Percentiles rank a stretch among this genome's conserved stretches.
Conservation (phyloP, 495 filamentous ascomycete genomes). For the Penicillium cataractarum region DNA sequence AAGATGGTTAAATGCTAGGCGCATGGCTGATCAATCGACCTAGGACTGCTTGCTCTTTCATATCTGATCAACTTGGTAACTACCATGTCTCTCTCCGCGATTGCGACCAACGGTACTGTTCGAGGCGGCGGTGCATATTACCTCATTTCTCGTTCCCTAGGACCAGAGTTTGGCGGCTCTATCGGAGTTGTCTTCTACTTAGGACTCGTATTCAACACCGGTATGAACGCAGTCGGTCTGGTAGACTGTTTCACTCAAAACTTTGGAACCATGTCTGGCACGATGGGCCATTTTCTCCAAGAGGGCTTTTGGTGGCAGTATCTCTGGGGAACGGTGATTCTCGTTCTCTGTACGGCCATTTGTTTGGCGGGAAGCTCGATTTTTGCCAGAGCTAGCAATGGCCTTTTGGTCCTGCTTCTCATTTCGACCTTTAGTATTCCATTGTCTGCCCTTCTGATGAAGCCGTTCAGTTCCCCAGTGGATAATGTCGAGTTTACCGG, state of each 20-base stretch:
- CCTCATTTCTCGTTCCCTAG: constrained; percentile 82
- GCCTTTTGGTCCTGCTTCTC: constrained; percentile 72
- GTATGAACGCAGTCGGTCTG: constrained; percentile 86
- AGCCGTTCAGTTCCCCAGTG: constrained; percentile 64
- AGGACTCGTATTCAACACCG: constrained; percentile 82
- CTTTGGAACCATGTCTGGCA: constrained; percentile 63
- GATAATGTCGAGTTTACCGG: constrained; percentile 78
- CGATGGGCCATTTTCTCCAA: constrained; percentile 62
- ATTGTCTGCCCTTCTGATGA: constrained; percentile 66
- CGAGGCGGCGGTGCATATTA: constrained; percentile 89
- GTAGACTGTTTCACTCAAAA: constrained; percentile 82
- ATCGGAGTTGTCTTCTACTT: constrained; percentile 91
- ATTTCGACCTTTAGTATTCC: constrained; percentile 83
- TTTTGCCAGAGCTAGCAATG: constrained; percentile 80
- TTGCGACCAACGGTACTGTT: constrained; percentile 89
- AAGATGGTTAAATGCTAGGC: neutral
- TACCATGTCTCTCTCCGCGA: constrained; percentile 83
- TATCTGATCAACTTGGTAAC: constrained; percentile 82
- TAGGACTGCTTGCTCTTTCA: constrained; percentile 71
- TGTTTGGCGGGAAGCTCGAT: constrained; percentile 80
- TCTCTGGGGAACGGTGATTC: constrained; percentile 72
- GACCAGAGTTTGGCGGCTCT: constrained; percentile 88
- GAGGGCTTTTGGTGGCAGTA: constrained; percentile 81
- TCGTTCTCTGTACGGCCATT: constrained; percentile 74
- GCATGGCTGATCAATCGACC: constrained; percentile 16